Evolutionary conservation across 2,329 filamentous ascomycete species (phyloP).

Genomic region (Aspergillus versicolor): DNA sequence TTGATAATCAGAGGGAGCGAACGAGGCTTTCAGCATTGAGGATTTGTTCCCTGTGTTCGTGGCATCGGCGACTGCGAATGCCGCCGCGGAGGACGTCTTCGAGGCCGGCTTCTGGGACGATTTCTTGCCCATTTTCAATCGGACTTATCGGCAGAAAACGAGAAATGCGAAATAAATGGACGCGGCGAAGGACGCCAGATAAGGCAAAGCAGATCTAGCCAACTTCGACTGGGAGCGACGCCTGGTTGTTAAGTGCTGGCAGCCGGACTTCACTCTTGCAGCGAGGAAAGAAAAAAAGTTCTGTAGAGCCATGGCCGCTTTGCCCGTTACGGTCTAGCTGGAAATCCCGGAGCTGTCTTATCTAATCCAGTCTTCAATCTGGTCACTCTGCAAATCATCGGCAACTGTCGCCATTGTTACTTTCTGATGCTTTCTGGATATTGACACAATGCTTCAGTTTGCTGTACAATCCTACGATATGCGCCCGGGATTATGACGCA

Average conservation of each 20-base stretch:
- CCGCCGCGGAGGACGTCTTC: slow-evolving; percentile 46
- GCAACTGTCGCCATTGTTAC: not conserved
- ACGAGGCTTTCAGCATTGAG: slow-evolving; percentile 50
- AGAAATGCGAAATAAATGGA: slow-evolving; percentile 1
- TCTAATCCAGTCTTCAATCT: slow-evolving; percentile 28
- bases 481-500: not conserved
- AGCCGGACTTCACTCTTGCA: slow-evolving; percentile 26
- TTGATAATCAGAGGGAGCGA: slow-evolving; percentile 52
- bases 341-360: slow-evolving; percentile 22
- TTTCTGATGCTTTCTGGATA: not conserved
- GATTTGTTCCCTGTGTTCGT: slow-evolving; percentile 44
- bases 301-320: slow-evolving; percentile 34
- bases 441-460: not conserved
- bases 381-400: not conserved
- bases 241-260: slow-evolving; percentile 24
- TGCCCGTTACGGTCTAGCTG: slow-evolving; percentile 29
- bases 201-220: slow-evolving; percentile 8
- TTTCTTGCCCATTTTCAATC: slow-evolving; percentile 48
- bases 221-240: slow-evolving; percentile 19
- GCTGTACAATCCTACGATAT: too few relatives aligned
- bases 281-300: slow-evolving; percentile 43
- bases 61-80: slow-evolving; percentile 36
- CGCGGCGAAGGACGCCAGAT: slow-evolving; percentile 4
- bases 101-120: slow-evolving; percentile 41
- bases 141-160: slow-evolving; percentile 4